phyloP scores from a whole-genome alignment of 176 grass and related monocot genomes.

The Cenchrus purpureus region DNA sequence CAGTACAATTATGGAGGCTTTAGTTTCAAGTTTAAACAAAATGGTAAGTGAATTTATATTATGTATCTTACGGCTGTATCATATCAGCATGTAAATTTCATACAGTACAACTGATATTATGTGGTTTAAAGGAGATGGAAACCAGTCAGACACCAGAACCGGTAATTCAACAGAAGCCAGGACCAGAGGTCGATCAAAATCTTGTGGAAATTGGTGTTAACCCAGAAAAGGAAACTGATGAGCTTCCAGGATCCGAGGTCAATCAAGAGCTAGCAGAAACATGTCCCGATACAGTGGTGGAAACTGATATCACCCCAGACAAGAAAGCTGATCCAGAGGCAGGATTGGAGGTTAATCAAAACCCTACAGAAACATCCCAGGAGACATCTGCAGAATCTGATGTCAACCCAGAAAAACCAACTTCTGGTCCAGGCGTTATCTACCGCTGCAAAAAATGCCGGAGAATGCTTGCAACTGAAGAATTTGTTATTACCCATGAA shows the following conservation, averaged over 20 bases:
- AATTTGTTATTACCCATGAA: conserved; percentile 67
- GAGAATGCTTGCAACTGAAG: conserved; percentile 75
- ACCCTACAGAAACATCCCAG: not conserved
- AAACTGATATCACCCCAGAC: conserved; percentile 32
- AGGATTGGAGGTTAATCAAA: not conserved
- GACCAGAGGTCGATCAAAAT: conserved; percentile 19
- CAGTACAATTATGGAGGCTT: not conserved
- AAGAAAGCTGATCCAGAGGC: conserved; percentile 27
- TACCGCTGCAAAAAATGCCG: conserved; percentile 83
- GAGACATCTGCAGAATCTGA: conserved; percentile 39
- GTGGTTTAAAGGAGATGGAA: conserved; percentile 41
- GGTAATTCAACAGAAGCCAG: conserved; percentile 21
- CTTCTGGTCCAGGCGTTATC: conserved; percentile 52
- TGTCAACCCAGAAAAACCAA: conserved; percentile 21
- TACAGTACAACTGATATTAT: not conserved
- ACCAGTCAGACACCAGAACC: not conserved
- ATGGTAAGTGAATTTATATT: conserved; percentile 31
- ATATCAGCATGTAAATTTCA: not conserved
- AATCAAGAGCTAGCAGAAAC: conserved; percentile 24
- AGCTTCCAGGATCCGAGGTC: conserved; percentile 3
- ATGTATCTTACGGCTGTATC: conserved; percentile 2
- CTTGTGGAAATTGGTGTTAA: conserved; percentile 20
- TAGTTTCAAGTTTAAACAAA: conserved; percentile 30
- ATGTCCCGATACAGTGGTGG: conserved; percentile 29
- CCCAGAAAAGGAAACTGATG: conserved; percentile 15